Evolutionary conservation across 768 basidiomycete species (phyloP), one percentile per base, ranked within the genome.

Genomic region (Kwoniella dendrophila): DNA sequence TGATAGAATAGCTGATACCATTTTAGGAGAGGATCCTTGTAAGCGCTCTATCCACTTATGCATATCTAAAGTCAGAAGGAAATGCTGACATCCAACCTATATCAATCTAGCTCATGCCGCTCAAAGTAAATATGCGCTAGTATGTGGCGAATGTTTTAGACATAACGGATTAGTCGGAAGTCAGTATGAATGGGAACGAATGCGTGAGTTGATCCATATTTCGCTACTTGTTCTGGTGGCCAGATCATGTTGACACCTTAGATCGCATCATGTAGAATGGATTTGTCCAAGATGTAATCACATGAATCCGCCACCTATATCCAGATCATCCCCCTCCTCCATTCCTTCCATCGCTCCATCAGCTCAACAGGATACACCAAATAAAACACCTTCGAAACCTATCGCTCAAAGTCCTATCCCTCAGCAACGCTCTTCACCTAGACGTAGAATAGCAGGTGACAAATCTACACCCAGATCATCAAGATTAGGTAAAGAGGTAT

Each of bases 151-250:
- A 48, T 79, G 78, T 62, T 79, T 79, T 63, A 62, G 76, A 47
- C 78, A 79, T 63, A 77, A 77, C 48, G 78, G 78, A 1, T 49
- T 79, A n/a, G 71, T 79, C 11, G 73, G 72, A 4, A 71, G 72
- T 56, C 74, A 79, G 52, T 69, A 73, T 48, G 76, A 79, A 55
- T 79, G 78, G 78, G 78, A 76, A 62, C 54, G 71, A 24, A 76
- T 75, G 68, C 74, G 77, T 78, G 52, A 68, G 77, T 75, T 10
- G 41, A 43, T 43, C 41, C n/a, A 40, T 26, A 34, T 20, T 29
- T 10, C 14, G 26, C 38, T 29, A n/a, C 22, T 56, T n/a, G n/a
- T n/a, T n/a, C 36, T 51, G 11, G 26, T 14, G 49, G 10, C 26
- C 27, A 30, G n/a, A n/a, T n/a, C n/a, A n/a, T n/a, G n/a, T n/a